Conservation (phyloP, 805 yeast species). For the Ascoidea asiatica region DNA sequence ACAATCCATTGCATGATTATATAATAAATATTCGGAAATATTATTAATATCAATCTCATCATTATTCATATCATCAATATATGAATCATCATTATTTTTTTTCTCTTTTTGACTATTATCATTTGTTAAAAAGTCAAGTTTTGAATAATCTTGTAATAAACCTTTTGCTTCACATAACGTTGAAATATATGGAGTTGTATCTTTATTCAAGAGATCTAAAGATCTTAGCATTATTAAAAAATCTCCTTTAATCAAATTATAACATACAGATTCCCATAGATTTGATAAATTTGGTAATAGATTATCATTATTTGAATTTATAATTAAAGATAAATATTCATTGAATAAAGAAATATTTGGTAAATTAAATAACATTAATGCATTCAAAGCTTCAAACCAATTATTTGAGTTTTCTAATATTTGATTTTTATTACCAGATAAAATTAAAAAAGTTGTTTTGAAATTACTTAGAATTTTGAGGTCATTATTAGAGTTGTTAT, state of each 20-base stretch:
- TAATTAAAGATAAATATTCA: constrained; percentile 21
- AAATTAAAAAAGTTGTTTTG: constrained; percentile 18
- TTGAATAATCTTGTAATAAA: constrained; percentile 26
- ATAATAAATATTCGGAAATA: constrained; percentile 42
- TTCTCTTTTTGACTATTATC: neutral
- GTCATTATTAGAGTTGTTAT: neutral
- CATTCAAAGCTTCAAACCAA: constrained; percentile 59
- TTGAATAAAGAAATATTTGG: constrained; percentile 30
- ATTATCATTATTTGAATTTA: neutral
- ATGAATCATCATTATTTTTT: neutral
- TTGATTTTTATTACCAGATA: constrained; percentile 26
- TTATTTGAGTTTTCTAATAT: constrained; percentile 36
- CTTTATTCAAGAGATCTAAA: constrained; percentile 43
- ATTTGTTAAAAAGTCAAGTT: constrained; percentile 4
- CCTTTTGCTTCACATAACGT: constrained; percentile 55
- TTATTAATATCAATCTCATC: neutral
- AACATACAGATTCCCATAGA: constrained; percentile 42
- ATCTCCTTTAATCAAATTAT: constrained; percentile 35
- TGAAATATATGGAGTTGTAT: constrained; percentile 52
- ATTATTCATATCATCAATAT: neutral
- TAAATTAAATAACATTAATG: constrained; percentile 45
- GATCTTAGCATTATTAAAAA: constrained; percentile 43
- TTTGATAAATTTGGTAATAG: constrained; percentile 17
- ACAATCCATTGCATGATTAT: constrained; percentile 41
- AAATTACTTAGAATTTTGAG: constrained; percentile 7